Percentiles rank a stretch among this genome's conserved stretches.
These are phyloP conservation scores for Seminavis robusta DNA, from an alignment of 108 stramenopile genomes.

Conservation along the genomic window DNA sequence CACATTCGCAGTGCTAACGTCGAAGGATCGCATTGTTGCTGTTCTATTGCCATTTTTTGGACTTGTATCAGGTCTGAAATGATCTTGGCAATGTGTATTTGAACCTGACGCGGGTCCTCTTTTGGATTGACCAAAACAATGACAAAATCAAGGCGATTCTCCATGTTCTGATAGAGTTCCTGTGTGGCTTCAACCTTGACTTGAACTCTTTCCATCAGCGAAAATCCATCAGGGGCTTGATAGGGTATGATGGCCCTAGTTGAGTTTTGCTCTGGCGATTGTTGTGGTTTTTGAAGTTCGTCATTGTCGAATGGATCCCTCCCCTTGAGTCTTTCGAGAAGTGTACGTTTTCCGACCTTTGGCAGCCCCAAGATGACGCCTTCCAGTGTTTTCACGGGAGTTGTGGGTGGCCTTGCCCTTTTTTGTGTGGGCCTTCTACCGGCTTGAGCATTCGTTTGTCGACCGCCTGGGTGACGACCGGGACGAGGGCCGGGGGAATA, in stretches of 20 bases:
- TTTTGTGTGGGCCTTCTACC: neutral
- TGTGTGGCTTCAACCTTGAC: constrained; percentile 11
- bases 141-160: constrained; percentile 17
- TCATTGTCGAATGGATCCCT: constrained; percentile 54
- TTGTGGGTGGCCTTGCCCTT: neutral
- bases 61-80: neutral
- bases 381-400: constrained; percentile 12
- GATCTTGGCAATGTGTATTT: constrained; percentile 1
- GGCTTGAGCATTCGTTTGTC: neutral
- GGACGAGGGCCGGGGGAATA: no score
- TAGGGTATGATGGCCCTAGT: constrained; percentile 26
- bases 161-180: neutral
- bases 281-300: no score
- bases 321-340: constrained; percentile 42
- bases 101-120: constrained; percentile 2
- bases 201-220: constrained; percentile 31
- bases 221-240: constrained; percentile 13
- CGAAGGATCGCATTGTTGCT: constrained; percentile 5
- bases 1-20: constrained; percentile 28
- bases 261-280: neutral
- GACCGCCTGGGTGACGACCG: neutral
- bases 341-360: constrained; percentile 40
- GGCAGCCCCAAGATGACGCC: constrained; percentile 43
- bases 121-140: constrained; percentile 25
- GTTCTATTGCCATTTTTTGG: constrained; percentile 1